A percentile compares a stretch with the other conserved stretches of the same genome.
These are phyloP conservation scores for Penicillium sp. DNA, from an alignment of 2,329 filamentous ascomycete genomes.

Conservation along the genomic window DNA sequence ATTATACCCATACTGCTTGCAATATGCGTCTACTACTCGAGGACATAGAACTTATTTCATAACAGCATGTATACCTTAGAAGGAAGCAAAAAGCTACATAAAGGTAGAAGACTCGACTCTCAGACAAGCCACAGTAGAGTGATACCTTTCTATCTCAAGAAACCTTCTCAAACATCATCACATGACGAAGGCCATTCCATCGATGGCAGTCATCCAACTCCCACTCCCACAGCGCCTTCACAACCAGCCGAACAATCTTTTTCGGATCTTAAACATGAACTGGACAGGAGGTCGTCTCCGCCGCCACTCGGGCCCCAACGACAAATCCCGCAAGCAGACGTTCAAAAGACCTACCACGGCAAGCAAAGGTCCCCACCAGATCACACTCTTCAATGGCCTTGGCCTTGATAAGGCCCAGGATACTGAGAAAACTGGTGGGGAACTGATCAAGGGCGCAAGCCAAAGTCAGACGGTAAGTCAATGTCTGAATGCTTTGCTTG, in stretches of 20 bases:
- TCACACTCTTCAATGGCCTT: slow-evolving; percentile 20
- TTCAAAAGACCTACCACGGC: slow-evolving; percentile 38
- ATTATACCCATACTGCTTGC: neutral
- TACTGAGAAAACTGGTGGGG: neutral
- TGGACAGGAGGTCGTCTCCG: slow-evolving; percentile 51
- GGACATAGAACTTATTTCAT: neutral
- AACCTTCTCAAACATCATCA: neutral
- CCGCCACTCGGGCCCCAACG: slow-evolving; percentile 42
- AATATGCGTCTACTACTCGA: neutral
- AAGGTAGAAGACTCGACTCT: neutral
- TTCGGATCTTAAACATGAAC: slow-evolving; percentile 41
- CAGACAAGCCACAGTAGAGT: neutral
- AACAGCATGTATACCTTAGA: neutral
- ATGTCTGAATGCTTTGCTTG: neutral
- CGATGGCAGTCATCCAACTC: neutral
- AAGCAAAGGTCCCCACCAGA: slow-evolving; percentile 21
- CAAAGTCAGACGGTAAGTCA: neutral
- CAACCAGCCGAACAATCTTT: neutral
- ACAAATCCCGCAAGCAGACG: slow-evolving; percentile 38
- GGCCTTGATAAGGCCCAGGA: slow-evolving; percentile 14
- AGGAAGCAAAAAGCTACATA: neutral
- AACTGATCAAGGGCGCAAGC: neutral
- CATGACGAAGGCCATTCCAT: neutral
- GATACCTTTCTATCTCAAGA: no score
- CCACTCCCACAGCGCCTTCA: neutral